Percentiles rank a stretch among this genome's conserved stretches.
Conservation (phyloP, 208 protist species). For the Blastocrithidia nonstop region DNA sequence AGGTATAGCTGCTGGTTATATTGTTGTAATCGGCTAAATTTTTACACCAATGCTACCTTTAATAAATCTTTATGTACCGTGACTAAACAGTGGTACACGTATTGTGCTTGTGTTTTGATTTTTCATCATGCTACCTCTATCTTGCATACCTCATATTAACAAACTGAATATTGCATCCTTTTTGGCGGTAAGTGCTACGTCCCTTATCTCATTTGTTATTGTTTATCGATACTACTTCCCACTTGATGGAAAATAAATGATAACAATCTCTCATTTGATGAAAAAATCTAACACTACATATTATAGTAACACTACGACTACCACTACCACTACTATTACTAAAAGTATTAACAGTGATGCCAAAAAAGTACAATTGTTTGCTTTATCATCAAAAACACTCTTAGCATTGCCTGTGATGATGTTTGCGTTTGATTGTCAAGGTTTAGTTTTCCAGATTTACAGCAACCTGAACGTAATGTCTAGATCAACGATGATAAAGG, state of each 20-base stretch:
- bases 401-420: slow-evolving; percentile 59
- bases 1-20: slow-evolving; percentile 36
- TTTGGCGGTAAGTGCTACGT: slow-evolving; percentile 36
- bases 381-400: slow-evolving; percentile 3
- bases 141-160: slow-evolving; percentile 35
- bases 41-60: slow-evolving; percentile 29
- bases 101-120: slow-evolving; percentile 4
- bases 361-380: background rate
- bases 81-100: slow-evolving; percentile 16
- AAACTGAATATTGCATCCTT: slow-evolving; percentile 34
- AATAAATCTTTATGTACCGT: slow-evolving; percentile 22
- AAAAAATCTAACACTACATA: too few relatives aligned
- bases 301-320: too few relatives aligned
- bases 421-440: slow-evolving; percentile 76
- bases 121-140: slow-evolving; percentile 47
- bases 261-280: background rate
- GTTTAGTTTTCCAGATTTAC: slow-evolving; percentile 68
- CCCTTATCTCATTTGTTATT: slow-evolving; percentile 35
- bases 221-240: slow-evolving; percentile 60
- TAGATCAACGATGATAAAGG: slow-evolving; percentile 35
- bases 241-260: background rate
- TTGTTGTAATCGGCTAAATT: slow-evolving; percentile 50
- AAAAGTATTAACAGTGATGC: background rate
- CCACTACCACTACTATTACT: too few relatives aligned
- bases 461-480: slow-evolving; percentile 28